Evolutionary conservation across 345 rosid species (phyloP), one percentile per base, ranked within the genome.

Genomic region (Lumnitzera racemosa): DNA sequence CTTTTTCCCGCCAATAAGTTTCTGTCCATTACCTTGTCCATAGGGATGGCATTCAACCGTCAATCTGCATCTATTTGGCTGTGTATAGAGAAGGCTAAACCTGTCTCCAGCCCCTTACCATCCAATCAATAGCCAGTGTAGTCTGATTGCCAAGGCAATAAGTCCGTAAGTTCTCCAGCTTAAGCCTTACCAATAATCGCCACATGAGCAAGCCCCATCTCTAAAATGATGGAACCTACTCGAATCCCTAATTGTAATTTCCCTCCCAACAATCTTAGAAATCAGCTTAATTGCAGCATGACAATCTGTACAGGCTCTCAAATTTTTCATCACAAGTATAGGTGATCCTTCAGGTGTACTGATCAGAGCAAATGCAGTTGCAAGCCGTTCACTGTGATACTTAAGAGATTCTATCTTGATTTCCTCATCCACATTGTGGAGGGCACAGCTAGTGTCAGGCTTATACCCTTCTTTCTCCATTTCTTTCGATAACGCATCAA

Each of bases 201-300:
- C 68, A 67, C 98, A 89, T 24, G 94, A 89, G 71, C 94, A 89
- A 49, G 64, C 25, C 13, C 94, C 94, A 69, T 82, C 81, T 65
- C 56, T 83, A 72, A 92, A 89, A 72, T 81, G 96, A 72, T 89
- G 96, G 73, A 87, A 92, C 72, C 97, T 85, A 72, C 83, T 89
- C 25, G 91, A 79, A 80, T 94, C 97, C 68, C 97, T 81, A 11
- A 90, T 82, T 16, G 88, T 84, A 24, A 90, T 90, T 70, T 85
- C 90, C 65, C 97, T 81, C 63, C 73, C 68, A 17, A 80, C 89
- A 51, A 87, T 76, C 78, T 84, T 92, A 2, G 96, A 85, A 27
- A 87, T 87, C 53, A 86, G 72, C 74, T 92, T 89, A 70, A 92
- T 92, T 12, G 95, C 90, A 56, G 81, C 81, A 70, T 92, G 98